Evolutionary conservation across 2,329 filamentous ascomycete species (phyloP).

Genomic region (Aspergillus aculeatus): DNA sequence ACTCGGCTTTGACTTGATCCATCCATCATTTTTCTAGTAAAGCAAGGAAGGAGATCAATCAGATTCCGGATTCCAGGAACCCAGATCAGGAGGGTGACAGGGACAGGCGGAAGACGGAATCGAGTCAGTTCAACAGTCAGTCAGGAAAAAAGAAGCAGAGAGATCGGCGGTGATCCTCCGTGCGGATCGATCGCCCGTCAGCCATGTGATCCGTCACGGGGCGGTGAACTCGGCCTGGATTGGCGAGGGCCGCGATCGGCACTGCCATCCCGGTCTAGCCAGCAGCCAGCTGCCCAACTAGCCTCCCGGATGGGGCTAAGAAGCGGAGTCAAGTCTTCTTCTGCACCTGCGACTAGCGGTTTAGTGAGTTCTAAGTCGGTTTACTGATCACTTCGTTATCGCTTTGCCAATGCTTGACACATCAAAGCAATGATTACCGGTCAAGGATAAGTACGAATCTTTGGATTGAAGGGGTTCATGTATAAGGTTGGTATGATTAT

Average conservation of each 20-base stretch:
- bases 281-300: neutral
- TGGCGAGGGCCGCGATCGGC: constrained; percentile 2
- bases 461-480: neutral
- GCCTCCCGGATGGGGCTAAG: neutral
- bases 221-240: constrained; percentile 1
- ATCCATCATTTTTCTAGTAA: neutral
- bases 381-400: neutral
- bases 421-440: neutral
- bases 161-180: constrained; percentile 7
- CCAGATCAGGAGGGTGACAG: neutral
- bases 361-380: too few relatives aligned
- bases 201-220: constrained; percentile 8
- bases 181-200: constrained; percentile 3
- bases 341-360: neutral
- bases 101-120: neutral
- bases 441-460: neutral
- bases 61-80: neutral
- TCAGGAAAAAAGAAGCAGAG: neutral
- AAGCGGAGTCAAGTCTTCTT: neutral
- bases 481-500: neutral
- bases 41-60: neutral
- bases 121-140: neutral
- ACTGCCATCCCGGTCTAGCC: constrained; percentile 6
- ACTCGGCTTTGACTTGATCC: neutral
- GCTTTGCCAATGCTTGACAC: neutral